Base-by-base conservation (phyloP, 2,329 filamentous ascomycete species). In the Helotiales sp. region DNA sequence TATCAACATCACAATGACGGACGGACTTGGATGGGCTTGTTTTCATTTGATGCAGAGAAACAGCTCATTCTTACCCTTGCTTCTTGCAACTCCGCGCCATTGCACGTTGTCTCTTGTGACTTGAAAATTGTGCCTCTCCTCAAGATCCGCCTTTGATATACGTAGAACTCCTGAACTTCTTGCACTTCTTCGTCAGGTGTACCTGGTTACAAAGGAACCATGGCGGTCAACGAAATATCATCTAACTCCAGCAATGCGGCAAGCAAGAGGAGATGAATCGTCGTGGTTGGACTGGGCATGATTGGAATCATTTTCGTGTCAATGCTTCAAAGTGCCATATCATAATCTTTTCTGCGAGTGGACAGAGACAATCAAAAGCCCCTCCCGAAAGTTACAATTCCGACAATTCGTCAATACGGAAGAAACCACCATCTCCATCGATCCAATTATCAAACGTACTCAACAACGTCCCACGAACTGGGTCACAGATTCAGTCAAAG, bases 281-380 rank as follows among this genome's bases (percentile, higher is more conserved):
- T 96, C 1, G 86, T 96, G 36, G 90, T 96, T 36, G 92, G 92
- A 9, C 75, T 96, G 74, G 92, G 92, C 2, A 96, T 96, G 92
- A 91, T 96, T 44, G 91, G 89, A 36, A 88, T 95, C 65, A 86
- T 89, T 40, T 93, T 96, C 71, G 91, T 95, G 89, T 93, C 75
- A 80, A 88, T 79, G 9, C 42, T 34, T 9, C 31, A 34, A 15
- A 34, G 15, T 36, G 12, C 96, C 0, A 90, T 96, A 5, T 87
- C 86, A 63, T 85, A 84, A n/a, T 96, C n/a, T 88, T 79, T 96
- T 93, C 76, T 92, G 91, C 76, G 92, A 96, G 75, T 96, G 92
- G 92, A 90, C 89, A 13, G 90, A 93, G 72, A 90, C 88, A 0
- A 80, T 96, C 70, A 83, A 83, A 46, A 80, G 85, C 58, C 88